Conservation (phyloP, 2,329 filamentous ascomycete species). For the Fusarium pseudograminearum region DNA sequence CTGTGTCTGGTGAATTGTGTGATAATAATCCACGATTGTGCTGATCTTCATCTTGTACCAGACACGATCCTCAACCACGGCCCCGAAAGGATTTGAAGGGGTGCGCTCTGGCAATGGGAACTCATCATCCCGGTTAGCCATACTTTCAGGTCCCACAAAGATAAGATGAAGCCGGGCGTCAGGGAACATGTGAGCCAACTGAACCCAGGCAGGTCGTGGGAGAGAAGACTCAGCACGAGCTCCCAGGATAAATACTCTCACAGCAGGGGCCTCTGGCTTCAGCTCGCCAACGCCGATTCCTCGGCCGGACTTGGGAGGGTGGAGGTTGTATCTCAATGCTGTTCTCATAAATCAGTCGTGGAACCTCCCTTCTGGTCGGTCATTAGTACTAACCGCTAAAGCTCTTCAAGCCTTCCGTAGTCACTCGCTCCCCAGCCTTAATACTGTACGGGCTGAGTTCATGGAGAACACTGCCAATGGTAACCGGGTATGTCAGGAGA, state of each 20-base stretch:
- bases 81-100: constrained; percentile 88
- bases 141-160: constrained; percentile 95
- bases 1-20: constrained; percentile 91
- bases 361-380: background rate
- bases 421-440: constrained; percentile 79
- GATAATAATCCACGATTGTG: constrained; percentile 98
- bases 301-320: constrained; percentile 84
- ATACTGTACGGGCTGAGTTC: constrained; percentile 94
- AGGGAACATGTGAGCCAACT: constrained; percentile 96
- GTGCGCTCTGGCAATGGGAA: constrained; percentile 91
- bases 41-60: constrained; percentile 94
- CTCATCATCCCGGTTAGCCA: constrained; percentile 93
- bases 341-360: constrained; percentile 10
- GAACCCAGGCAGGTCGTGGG: constrained; percentile 92
- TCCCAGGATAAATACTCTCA: constrained; percentile 92
- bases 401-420: constrained; percentile 90
- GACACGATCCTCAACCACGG: constrained; percentile 91
- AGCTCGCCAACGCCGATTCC: constrained; percentile 81
- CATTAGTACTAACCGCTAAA: constrained; percentile 77
- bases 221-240: constrained; percentile 98
- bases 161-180: constrained; percentile 88
- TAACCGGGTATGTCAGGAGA: constrained; percentile 92
- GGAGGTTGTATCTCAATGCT: constrained; percentile 93
- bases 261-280: constrained; percentile 84
- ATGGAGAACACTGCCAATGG: constrained; percentile 90